Conservation (phyloP, 2,329 filamentous ascomycete genomes). For the Dryadomyces quercus-mongolicae region DNA sequence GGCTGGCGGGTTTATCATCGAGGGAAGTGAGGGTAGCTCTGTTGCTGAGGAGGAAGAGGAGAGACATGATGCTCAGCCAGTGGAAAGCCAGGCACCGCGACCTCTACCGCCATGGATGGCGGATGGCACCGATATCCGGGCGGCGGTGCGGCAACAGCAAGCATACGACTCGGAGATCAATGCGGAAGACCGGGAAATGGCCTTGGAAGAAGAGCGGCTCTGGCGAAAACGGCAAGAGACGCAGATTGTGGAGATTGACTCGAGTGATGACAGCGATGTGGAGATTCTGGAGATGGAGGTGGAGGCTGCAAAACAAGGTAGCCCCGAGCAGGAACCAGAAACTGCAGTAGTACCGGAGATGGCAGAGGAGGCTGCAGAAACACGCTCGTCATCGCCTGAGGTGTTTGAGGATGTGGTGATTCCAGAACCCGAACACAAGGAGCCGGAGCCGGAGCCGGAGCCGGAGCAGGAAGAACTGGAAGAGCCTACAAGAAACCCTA, state of each 20-base stretch:
- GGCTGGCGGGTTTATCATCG: conserved; percentile 52
- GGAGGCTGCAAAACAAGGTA: neutral
- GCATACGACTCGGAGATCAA: conserved; percentile 47
- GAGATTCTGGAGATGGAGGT: conserved; percentile 37
- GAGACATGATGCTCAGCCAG: neutral
- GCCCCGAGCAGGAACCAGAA: neutral
- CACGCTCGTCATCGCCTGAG: neutral
- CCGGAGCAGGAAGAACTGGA: neutral
- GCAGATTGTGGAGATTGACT: conserved; percentile 44
- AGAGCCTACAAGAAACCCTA: neutral
- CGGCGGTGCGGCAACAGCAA: conserved; percentile 46
- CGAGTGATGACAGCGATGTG: conserved; percentile 44
- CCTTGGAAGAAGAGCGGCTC: conserved; percentile 41
- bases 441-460: no score
- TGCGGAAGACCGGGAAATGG: conserved; percentile 47
- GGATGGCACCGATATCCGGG: conserved; percentile 52
- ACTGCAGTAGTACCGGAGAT: neutral
- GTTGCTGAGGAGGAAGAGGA: conserved; percentile 15
- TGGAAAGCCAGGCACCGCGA: conserved; percentile 31
- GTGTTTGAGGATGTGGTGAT: neutral
- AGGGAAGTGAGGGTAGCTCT: conserved; percentile 14
- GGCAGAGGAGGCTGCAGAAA: neutral
- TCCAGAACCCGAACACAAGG: neutral
- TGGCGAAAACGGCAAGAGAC: conserved; percentile 30
- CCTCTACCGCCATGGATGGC: conserved; percentile 68